These are phyloP conservation scores for Kodamaea alishanica DNA, from an alignment of 1,139 yeast genomes.

Conservation along the genomic window DNA sequence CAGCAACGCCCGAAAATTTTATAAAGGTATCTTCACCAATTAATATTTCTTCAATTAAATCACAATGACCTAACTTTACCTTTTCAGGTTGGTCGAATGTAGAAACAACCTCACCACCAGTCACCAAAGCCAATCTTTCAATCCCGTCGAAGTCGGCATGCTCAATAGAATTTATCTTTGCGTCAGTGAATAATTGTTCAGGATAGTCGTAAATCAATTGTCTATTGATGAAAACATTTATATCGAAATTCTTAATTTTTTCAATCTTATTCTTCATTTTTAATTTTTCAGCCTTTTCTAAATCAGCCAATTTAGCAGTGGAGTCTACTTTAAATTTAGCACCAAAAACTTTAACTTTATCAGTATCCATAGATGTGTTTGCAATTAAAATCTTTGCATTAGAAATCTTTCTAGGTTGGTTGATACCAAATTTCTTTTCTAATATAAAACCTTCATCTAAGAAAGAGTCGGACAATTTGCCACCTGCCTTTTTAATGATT, in stretches of 20 bases:
- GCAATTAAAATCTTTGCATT: slow-evolving; percentile 89
- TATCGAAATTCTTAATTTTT: slow-evolving; percentile 76
- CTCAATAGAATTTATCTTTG: slow-evolving; percentile 86
- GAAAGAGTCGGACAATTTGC: slow-evolving; percentile 85
- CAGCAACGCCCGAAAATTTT: slow-evolving; percentile 90
- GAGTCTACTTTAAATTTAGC: slow-evolving; percentile 97
- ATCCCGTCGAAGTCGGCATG: slow-evolving; percentile 99
- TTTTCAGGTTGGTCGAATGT: slow-evolving; percentile 91
- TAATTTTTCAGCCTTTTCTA: slow-evolving; percentile 91
- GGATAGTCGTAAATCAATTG: slow-evolving; percentile 98
- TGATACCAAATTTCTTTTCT: slow-evolving; percentile 88
- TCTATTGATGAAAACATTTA: slow-evolving; percentile 89
- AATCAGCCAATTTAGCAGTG: slow-evolving; percentile 89
- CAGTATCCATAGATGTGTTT: slow-evolving; percentile 96
- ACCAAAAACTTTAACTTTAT: slow-evolving; percentile 94
- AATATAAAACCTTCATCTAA: slow-evolving; percentile 93
- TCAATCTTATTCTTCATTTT: slow-evolving; percentile 91
- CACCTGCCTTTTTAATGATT: slow-evolving; percentile 90
- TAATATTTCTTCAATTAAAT: slow-evolving; percentile 81
- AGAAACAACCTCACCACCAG: slow-evolving; percentile 97
- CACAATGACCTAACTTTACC: slow-evolving; percentile 86
- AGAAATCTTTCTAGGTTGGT: slow-evolving; percentile 82
- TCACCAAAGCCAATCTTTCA: slow-evolving; percentile 91
- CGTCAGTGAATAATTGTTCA: slow-evolving; percentile 87
- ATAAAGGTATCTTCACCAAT: slow-evolving; percentile 88